Evolutionary conservation across 306 rosid genomes (phyloP).

Genomic region (Mucuna pruriens): DNA sequence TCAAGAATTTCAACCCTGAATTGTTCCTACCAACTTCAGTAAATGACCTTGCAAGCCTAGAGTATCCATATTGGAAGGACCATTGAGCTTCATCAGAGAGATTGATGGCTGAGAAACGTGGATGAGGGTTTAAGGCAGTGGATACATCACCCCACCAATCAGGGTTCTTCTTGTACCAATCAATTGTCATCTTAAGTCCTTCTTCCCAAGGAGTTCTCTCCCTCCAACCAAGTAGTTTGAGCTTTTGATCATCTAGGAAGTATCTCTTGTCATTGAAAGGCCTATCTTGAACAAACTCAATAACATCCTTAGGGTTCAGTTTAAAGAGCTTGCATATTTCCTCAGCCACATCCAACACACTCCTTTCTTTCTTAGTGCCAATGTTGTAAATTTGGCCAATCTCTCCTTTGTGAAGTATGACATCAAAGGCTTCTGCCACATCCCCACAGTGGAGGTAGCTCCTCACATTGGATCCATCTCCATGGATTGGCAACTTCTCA

Average conservation of each 20-base stretch:
- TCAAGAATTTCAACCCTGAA: slow-evolving; percentile 55
- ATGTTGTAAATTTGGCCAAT: slow-evolving; percentile 72
- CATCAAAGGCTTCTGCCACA: slow-evolving; percentile 83
- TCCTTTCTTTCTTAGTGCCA: slow-evolving; percentile 71
- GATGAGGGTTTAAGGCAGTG: slow-evolving; percentile 69
- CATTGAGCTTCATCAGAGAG: slow-evolving; percentile 60
- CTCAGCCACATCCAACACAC: slow-evolving; percentile 65
- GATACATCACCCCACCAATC: slow-evolving; percentile 88
- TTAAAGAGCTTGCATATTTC: slow-evolving; percentile 61
- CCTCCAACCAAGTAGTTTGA: slow-evolving; percentile 70
- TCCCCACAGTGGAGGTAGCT: slow-evolving; percentile 67
- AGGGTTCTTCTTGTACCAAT: slow-evolving; percentile 65
- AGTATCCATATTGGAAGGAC: slow-evolving; percentile 55
- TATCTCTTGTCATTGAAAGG: slow-evolving; percentile 83
- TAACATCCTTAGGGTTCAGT: slow-evolving; percentile 50
- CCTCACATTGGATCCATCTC: slow-evolving; percentile 77
- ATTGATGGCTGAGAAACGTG: slow-evolving; percentile 54
- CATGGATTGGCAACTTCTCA: slow-evolving; percentile 71
- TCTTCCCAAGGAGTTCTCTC: slow-evolving; percentile 68
- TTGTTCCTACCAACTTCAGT: slow-evolving; percentile 39
- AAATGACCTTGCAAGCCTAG: slow-evolving; percentile 55
- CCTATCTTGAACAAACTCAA: slow-evolving; percentile 72
- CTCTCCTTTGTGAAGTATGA: slow-evolving; percentile 75
- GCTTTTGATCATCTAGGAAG: slow-evolving; percentile 78
- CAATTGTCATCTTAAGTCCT: slow-evolving; percentile 67